A percentile compares a stretch with the other conserved stretches of the same genome.
These are phyloP conservation scores for Durotheca rogersii DNA, from an alignment of 495 filamentous ascomycete species.

Conservation along the genomic window DNA sequence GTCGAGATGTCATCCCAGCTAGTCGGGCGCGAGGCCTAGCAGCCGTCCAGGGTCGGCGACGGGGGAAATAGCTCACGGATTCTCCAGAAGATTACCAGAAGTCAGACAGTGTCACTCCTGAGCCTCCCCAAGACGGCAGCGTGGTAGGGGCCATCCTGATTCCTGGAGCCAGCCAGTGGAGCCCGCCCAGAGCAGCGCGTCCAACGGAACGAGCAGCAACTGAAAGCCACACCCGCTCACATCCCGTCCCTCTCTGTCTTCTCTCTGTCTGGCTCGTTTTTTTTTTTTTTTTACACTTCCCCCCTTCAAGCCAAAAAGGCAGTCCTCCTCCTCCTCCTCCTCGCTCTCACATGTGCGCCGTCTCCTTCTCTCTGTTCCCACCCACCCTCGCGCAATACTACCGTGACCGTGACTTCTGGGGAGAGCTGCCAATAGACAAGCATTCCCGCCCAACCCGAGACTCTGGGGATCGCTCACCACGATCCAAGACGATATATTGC, in stretches of 20 bases:
- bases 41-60: conserved; percentile 14
- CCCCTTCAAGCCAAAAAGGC: conserved; percentile 11
- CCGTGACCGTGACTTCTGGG: conserved; percentile 20
- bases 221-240: conserved; percentile 24
- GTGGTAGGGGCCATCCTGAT: conserved; percentile 25
- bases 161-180: conserved; percentile 18
- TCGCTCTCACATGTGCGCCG: conserved; percentile 16
- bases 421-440: conserved; percentile 25
- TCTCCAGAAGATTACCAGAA: neutral
- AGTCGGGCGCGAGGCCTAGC: conserved; percentile 27
- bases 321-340: neutral
- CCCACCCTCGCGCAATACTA: conserved; percentile 34
- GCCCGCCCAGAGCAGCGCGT: conserved; percentile 8
- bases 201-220: conserved; percentile 20
- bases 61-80: conserved; percentile 16
- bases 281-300: conserved; percentile 3
- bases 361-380: conserved; percentile 17
- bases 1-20: conserved; percentile 33
- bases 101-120: neutral
- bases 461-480: conserved; percentile 16
- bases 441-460: conserved; percentile 11
- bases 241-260: too few relatives aligned
- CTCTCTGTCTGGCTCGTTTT: conserved; percentile 13
- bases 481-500: conserved; percentile 27
- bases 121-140: conserved; percentile 2